Percentiles rank a stretch among this genome's conserved stretches.
These are phyloP conservation scores for Beauveria brongniartii DNA, from an alignment of 2,329 filamentous ascomycete genomes.

Conservation along the genomic window DNA sequence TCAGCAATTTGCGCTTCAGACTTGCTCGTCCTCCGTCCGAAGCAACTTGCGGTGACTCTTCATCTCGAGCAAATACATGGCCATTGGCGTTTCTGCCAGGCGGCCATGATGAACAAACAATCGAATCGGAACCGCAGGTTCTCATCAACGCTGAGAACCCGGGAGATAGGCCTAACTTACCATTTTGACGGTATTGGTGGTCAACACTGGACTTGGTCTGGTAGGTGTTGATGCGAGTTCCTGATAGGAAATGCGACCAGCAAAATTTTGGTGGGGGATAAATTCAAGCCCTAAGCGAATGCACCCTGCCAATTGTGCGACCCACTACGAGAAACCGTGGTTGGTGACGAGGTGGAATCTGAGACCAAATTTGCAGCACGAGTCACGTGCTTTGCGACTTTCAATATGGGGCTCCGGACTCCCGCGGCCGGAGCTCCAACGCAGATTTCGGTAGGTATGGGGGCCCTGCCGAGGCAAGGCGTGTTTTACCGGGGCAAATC, in stretches of 20 bases:
- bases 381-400: background rate
- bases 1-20: conserved; percentile 99
- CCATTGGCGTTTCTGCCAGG: conserved; percentile 36
- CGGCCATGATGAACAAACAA: background rate
- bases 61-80: conserved; percentile 26
- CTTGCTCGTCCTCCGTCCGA: conserved; percentile 59
- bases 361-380: background rate
- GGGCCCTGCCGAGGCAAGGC: conserved; percentile 7
- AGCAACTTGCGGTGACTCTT: conserved; percentile 97
- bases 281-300: conserved; percentile 32
- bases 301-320: conserved; percentile 13
- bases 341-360: conserved; percentile 8
- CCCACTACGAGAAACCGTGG: conserved; percentile 10
- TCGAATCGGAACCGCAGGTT: background rate
- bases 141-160: background rate
- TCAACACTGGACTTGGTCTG: conserved; percentile 33
- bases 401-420: background rate
- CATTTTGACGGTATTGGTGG: conserved; percentile 53
- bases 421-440: background rate
- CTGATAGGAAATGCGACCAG: conserved; percentile 10
- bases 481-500: background rate
- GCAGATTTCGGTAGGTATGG: background rate
- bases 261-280: conserved; percentile 32
- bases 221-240: conserved; percentile 24
- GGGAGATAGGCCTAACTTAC: conserved; percentile 49